A percentile compares a stretch with the other conserved stretches of the same genome.
phyloP scores from a whole-genome alignment of 352 stramenopile species.

The Aphanomyces stellatus region DNA sequence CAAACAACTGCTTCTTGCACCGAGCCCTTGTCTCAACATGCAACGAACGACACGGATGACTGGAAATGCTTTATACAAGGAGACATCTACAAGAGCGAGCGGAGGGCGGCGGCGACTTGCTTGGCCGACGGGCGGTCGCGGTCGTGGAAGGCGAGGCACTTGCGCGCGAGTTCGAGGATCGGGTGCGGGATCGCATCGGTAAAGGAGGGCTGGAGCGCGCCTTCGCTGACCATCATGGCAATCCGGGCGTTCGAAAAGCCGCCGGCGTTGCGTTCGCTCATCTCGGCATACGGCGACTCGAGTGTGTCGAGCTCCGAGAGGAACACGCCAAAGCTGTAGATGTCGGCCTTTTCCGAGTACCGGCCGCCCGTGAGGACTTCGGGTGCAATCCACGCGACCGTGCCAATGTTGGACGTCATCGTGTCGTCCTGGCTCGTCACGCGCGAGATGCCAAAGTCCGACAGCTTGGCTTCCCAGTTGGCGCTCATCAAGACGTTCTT shows the following conservation, averaged over 20 bases:
- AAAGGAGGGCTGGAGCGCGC: slow-evolving; percentile 60
- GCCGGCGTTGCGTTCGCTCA: slow-evolving; percentile 13
- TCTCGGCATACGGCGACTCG: slow-evolving; percentile 14
- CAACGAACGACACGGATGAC: too few relatives aligned
- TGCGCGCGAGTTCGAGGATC: slow-evolving; percentile 35
- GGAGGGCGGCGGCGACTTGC: neutral
- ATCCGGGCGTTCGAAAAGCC: slow-evolving; percentile 18
- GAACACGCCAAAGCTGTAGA: slow-evolving; percentile 21
- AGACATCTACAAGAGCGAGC: too few relatives aligned
- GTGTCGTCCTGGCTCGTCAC: slow-evolving; percentile 29
- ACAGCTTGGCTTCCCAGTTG: slow-evolving; percentile 50
- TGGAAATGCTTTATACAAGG: too few relatives aligned
- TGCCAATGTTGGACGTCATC: slow-evolving; percentile 39
- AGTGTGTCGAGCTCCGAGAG: slow-evolving; percentile 15
- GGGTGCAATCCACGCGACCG: slow-evolving; percentile 50
- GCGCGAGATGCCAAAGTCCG: slow-evolving; percentile 56
- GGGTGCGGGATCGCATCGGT: slow-evolving; percentile 37
- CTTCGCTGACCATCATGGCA: slow-evolving; percentile 41
- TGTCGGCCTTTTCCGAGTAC: slow-evolving; percentile 21
- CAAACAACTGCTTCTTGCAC: too few relatives aligned
- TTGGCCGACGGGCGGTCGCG: slow-evolving; percentile 37
- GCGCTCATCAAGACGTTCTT: slow-evolving; percentile 46
- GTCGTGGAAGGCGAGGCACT: slow-evolving; percentile 46
- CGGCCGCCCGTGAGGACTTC: slow-evolving; percentile 25
- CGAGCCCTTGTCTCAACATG: too few relatives aligned